Conservation (phyloP, 176 grass and related monocot genomes). For the Themeda triandra region DNA sequence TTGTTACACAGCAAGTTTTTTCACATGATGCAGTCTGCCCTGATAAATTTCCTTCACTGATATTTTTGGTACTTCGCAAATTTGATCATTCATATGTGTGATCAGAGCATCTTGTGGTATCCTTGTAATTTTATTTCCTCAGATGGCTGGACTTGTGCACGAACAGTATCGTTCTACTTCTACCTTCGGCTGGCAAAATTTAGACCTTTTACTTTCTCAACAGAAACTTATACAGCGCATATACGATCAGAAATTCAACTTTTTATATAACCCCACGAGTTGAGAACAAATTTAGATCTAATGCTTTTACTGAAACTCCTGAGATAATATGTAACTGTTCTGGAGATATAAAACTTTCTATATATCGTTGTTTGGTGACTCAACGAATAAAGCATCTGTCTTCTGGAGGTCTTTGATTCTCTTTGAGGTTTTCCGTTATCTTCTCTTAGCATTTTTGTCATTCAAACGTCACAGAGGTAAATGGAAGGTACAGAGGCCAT, state of each 20-base stretch:
- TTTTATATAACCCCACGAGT: neutral
- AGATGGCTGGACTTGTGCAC: neutral
- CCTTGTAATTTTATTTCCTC: neutral
- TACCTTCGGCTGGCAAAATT: neutral
- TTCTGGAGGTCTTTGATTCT: neutral
- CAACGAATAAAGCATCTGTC: neutral
- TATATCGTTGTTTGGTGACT: slow-evolving; percentile 29
- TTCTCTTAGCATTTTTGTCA: neutral
- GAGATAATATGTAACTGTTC: neutral
- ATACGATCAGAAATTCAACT: neutral
- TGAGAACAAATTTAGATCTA: neutral
- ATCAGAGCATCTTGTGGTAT: neutral
- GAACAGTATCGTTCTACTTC: neutral
- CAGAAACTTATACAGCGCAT: neutral
- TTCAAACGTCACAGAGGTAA: neutral
- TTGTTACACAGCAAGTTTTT: neutral
- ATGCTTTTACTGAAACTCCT: neutral
- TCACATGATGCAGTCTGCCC: neutral
- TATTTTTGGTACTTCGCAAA: neutral
- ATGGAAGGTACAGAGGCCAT: neutral
- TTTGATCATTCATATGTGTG: neutral
- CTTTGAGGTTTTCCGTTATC: neutral
- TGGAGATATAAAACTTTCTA: neutral
- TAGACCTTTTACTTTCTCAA: neutral
- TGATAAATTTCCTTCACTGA: neutral